A percentile compares a stretch with the other conserved stretches of the same genome.
Conservation (phyloP, 257 asterid genomes). For the Solanum dulcamara region DNA sequence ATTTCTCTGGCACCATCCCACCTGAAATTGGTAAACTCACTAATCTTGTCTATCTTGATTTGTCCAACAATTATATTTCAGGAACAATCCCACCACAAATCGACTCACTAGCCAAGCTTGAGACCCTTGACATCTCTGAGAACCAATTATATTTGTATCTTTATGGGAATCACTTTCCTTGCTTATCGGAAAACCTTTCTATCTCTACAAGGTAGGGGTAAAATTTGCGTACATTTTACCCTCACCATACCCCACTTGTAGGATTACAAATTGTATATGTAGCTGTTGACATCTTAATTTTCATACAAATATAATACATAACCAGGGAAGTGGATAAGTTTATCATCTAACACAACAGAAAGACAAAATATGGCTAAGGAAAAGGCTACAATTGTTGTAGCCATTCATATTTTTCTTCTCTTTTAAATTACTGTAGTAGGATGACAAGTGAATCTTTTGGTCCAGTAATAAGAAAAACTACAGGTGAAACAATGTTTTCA, state of each 20-base stretch:
- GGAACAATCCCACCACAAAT: not conserved
- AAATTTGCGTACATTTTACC: not conserved
- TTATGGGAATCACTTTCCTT: not conserved
- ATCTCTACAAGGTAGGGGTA: fast-evolving
- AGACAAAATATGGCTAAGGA: not conserved
- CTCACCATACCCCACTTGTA: fast-evolving
- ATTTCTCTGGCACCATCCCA: constrained; percentile 1
- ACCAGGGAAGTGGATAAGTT: not conserved
- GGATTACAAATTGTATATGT: not conserved
- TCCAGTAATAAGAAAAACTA: not conserved
- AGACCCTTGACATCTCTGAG: not conserved
- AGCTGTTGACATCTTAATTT: not conserved
- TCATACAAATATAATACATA: not conserved
- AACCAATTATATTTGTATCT: not conserved
- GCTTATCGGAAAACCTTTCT: fast-evolving
- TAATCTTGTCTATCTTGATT: not conserved
- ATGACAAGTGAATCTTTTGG: not conserved
- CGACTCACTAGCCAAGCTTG: not conserved
- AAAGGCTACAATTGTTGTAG: not conserved
- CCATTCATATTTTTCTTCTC: not conserved
- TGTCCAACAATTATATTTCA: not conserved
- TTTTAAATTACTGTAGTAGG: not conserved
- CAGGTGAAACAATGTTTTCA: not conserved
- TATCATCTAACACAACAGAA: not conserved
- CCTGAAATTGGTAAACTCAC: not conserved